Conservation (phyloP, 2,329 filamentous ascomycete species). For the Aspergillus phoenicis region DNA sequence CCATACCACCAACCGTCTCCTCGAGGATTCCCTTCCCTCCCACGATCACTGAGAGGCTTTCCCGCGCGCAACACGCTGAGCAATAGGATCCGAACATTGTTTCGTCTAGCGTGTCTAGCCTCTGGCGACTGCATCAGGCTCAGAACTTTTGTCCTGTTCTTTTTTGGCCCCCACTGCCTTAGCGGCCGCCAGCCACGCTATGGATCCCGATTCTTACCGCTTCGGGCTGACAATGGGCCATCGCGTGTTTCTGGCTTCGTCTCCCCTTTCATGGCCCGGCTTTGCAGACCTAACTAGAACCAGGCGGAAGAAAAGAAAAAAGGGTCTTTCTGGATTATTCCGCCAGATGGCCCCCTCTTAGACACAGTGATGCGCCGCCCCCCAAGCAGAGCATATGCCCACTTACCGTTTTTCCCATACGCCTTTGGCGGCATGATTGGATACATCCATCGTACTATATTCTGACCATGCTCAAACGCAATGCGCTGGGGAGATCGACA, state of each 20-base stretch:
- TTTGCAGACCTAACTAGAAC: not conserved
- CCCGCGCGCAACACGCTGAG: not conserved
- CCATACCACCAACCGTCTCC: not conserved
- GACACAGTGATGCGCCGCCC: not conserved
- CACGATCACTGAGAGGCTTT: not conserved
- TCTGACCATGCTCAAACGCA: not conserved
- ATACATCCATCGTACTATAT: not conserved
- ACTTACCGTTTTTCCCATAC: not conserved
- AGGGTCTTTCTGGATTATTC: constrained; percentile 15
- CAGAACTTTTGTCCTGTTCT: constrained; percentile 1
- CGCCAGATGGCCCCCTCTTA: not conserved
- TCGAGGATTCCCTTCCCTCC: not conserved
- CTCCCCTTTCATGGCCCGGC: not conserved
- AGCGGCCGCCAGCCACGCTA: constrained; percentile 20
- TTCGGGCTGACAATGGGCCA: not conserved
- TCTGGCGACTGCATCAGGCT: not conserved
- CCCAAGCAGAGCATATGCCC: not conserved
- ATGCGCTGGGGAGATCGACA: not conserved
- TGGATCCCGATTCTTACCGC: constrained; percentile 16
- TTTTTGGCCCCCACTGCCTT: constrained; percentile 22
- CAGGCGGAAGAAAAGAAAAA: not conserved
- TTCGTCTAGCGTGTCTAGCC: not conserved
- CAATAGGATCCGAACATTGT: not conserved
- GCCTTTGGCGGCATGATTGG: not conserved
- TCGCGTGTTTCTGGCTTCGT: not conserved